Percentiles rank a stretch among this genome's conserved stretches.
Evolutionary conservation across 345 rosid genomes (phyloP).

Genomic region (Hypericum androsaemum): DNA sequence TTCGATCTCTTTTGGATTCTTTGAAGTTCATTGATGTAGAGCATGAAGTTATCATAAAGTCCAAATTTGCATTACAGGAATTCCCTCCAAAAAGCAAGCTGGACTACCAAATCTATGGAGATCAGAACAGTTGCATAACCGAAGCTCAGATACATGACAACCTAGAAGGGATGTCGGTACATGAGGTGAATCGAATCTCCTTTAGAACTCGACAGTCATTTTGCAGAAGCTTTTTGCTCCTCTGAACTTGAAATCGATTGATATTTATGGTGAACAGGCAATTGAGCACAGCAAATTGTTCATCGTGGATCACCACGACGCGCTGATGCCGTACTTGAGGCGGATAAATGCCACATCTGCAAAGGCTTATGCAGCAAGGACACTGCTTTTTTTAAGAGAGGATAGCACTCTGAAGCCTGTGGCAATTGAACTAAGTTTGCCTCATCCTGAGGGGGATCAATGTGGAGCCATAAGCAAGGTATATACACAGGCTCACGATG

Average conservation of each 20-base stretch:
- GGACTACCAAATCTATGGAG: background rate
- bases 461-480: conserved; percentile 12
- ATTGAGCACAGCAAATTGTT: conserved; percentile 2
- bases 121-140: conserved; percentile 1
- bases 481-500: conserved; percentile 16
- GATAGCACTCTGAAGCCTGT: conserved; percentile 4
- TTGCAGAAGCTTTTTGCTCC: too few species aligned
- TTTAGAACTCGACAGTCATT: background rate
- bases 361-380: conserved; percentile 3
- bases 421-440: conserved; percentile 8
- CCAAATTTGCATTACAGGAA: background rate
- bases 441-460: conserved; percentile 14
- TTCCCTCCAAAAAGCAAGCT: background rate
- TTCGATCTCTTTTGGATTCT: too few species aligned
- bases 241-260: too few species aligned
- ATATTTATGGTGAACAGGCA: background rate
- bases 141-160: background rate
- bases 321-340: conserved; percentile 7
- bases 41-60: too few species aligned
- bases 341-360: conserved; percentile 2
- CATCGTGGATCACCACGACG: conserved; percentile 7
- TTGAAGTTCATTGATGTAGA: too few species aligned
- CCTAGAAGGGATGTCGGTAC: background rate
- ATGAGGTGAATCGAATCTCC: background rate
- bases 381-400: conserved; percentile 1